phyloP scores from a whole-genome alignment of 2,329 filamentous ascomycete genomes.

The Diplodia sapinea region DNA sequence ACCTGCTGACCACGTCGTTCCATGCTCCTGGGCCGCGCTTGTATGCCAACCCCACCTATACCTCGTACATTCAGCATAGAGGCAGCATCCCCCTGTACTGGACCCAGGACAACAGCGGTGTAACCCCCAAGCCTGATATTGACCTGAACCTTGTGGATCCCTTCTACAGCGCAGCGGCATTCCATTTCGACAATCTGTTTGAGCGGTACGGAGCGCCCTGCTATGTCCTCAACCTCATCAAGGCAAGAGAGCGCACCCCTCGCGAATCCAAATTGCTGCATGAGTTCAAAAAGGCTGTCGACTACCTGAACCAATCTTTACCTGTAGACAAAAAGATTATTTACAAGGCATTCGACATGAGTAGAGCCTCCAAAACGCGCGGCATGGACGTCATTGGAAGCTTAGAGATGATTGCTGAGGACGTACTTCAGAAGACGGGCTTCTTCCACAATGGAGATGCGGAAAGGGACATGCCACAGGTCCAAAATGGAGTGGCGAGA shows the following conservation, averaged over 20 bases:
- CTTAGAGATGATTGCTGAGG: constrained; percentile 85
- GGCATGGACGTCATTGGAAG: constrained; percentile 95
- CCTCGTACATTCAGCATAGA: constrained; percentile 94
- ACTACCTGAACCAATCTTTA: constrained; percentile 93
- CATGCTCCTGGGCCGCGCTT: constrained; percentile 86
- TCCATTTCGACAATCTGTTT: constrained; percentile 96
- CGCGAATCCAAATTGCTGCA: constrained; percentile 88
- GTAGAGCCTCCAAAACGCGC: constrained; percentile 84
- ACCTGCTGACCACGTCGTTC: constrained; percentile 92
- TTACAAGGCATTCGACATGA: constrained; percentile 98
- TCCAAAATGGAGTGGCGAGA: constrained; percentile 90
- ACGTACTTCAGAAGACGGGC: constrained; percentile 81
- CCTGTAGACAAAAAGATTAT: constrained; percentile 83
- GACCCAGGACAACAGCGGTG: constrained; percentile 94
- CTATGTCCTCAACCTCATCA: constrained; percentile 91
- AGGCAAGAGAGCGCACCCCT: constrained; percentile 79
- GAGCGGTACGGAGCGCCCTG: constrained; percentile 90
- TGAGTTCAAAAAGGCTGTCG: constrained; percentile 85
- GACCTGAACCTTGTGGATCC: constrained; percentile 94
- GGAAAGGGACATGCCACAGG: constrained; percentile 65
- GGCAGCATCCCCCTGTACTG: constrained; percentile 97
- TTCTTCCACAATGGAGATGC: constrained; percentile 94
- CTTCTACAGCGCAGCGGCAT: constrained; percentile 88
- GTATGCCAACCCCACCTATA: constrained; percentile 88
- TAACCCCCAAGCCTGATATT: constrained; percentile 95